Evolutionary conservation across 2,329 filamentous ascomycete genomes (phyloP).

Genomic region (Aplosporella prunicola): DNA sequence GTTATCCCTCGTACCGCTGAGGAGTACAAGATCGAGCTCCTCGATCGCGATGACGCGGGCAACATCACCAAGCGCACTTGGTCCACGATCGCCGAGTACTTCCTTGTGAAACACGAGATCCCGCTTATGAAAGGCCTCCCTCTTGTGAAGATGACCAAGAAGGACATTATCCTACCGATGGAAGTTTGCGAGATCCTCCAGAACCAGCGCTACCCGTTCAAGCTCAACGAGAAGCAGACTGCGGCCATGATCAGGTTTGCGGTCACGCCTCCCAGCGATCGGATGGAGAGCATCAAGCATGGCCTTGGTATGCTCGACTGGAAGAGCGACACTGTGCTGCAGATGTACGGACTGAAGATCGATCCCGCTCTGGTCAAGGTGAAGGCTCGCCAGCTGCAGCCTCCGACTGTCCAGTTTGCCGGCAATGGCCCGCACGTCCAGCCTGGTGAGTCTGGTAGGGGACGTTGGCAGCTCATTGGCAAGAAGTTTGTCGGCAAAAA

Average conservation of each 20-base stretch:
- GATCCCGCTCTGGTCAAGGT: constrained; percentile 50
- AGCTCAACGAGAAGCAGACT: constrained; percentile 57
- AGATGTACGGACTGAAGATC: constrained; percentile 65
- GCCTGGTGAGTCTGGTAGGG: constrained; percentile 41
- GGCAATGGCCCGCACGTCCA: constrained; percentile 20
- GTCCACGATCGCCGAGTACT: constrained; percentile 49
- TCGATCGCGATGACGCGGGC: constrained; percentile 52
- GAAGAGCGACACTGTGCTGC: constrained; percentile 58
- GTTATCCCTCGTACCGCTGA: constrained; percentile 36
- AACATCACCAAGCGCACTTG: constrained; percentile 22
- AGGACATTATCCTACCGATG: constrained; percentile 45
- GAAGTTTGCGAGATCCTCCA: constrained; percentile 44
- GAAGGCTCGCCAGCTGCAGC: constrained; percentile 60
- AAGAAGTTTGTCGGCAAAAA: constrained; percentile 69
- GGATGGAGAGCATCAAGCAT: constrained; percentile 57
- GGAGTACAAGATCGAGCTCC: constrained; percentile 47
- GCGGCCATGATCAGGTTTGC: constrained; percentile 87
- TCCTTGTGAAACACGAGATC: constrained; percentile 43
- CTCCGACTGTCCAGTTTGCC: constrained; percentile 62
- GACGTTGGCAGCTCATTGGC: constrained; percentile 79
- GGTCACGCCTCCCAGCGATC: constrained; percentile 62
- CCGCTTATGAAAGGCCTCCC: constrained; percentile 42
- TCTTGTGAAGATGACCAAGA: constrained; percentile 50
- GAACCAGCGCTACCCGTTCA: constrained; percentile 50
- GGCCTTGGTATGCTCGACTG: constrained; percentile 62